Base-by-base conservation (phyloP, 352 stramenopile genomes). In the Globisporangium yorkense region DNA sequence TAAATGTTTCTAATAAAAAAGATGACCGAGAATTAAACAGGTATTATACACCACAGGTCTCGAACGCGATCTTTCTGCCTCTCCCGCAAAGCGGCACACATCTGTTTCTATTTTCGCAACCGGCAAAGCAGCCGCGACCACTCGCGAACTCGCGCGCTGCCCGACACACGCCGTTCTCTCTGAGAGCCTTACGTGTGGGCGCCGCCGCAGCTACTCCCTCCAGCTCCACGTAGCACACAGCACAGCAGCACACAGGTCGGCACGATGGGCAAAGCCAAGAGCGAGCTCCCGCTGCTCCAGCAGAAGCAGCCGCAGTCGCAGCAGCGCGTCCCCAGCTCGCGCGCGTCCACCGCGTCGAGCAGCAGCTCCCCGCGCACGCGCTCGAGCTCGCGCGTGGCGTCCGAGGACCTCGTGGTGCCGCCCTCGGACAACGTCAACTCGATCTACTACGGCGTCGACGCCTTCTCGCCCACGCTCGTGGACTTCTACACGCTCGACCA, bases 401-500 rank as follows among this genome's bases (percentile, higher is more conserved):
- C 79, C 31, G 79, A 94, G 55, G 80, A 88, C 51, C 78, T 94
- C 49, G 81, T 94, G n/a, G 80, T 94, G 50, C 84, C 84, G 1
- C 70, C 73, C 3, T 68, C 73, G 0, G 84, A 90, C 66, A 80
- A 75, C 51, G 76, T 87, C 63, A 90, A 85, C 67, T 89, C 84
- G 57, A 76, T 94, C 55, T 94, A 92, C 68, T 94, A 92, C 52
- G 84, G 84, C 60, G 81, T 94, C 16, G 84, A 94, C 66, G 72
- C 80, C 55, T 94, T 94, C 67, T 94, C 81, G 21, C 84, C 81
- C 9, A 94, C 84, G 59, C 77, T 94, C 57, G 80, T 94, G 41
- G 84, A 94, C 57, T 90, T 94, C 53, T 90, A 90, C 81, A 92
- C 84, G 48, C 46, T 77, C 43, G 84, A 91, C 68, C 77, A 90